Percentiles rank a stretch among this genome's conserved stretches.
phyloP scores from a whole-genome alignment of 208 protist genomes.

The Leptomonas pyrrhocoris region DNA sequence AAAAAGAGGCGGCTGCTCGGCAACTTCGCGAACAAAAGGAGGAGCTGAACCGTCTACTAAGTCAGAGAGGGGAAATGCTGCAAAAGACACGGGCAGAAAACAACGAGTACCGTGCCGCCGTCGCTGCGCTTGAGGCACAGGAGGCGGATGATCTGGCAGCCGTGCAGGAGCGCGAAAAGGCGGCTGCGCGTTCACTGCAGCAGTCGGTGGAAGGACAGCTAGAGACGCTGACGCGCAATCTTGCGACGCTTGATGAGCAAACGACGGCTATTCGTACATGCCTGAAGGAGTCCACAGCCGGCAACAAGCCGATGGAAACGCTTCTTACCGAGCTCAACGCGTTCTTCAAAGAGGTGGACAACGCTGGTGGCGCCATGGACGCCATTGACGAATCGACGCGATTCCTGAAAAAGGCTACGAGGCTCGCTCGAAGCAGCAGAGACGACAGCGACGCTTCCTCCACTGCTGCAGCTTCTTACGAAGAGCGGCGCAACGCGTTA shows the following conservation, averaged over 20 bases:
- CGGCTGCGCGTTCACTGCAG: conserved; percentile 11
- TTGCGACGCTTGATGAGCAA: conserved; percentile 1
- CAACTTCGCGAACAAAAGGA: conserved; percentile 8
- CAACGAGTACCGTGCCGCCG: conserved; percentile 12
- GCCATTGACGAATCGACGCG: conserved; percentile 17
- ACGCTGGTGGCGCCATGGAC: conserved; percentile 7
- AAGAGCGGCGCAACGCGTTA: conserved; percentile 8
- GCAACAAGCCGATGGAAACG: conserved; percentile 6
- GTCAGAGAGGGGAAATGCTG: conserved; percentile 5
- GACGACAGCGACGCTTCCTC: neutral
- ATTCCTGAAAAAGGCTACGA: conserved; percentile 10
- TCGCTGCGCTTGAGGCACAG: conserved; percentile 13
- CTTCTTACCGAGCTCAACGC: conserved; percentile 7
- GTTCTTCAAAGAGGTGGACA: conserved; percentile 12
- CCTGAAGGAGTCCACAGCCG: neutral
- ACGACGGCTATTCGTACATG: conserved; percentile 6
- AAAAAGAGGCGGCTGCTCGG: conserved; percentile 8
- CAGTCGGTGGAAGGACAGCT: conserved; percentile 8
- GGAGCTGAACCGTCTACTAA: neutral
- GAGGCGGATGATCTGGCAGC: conserved; percentile 12
- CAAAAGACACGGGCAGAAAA: conserved; percentile 6
- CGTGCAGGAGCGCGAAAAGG: conserved; percentile 9
- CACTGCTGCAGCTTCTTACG: neutral
- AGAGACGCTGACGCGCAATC: conserved; percentile 8
- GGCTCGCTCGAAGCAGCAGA: neutral